phyloP scores from a whole-genome alignment of 345 rosid genomes.

The Iberis pinnata region DNA sequence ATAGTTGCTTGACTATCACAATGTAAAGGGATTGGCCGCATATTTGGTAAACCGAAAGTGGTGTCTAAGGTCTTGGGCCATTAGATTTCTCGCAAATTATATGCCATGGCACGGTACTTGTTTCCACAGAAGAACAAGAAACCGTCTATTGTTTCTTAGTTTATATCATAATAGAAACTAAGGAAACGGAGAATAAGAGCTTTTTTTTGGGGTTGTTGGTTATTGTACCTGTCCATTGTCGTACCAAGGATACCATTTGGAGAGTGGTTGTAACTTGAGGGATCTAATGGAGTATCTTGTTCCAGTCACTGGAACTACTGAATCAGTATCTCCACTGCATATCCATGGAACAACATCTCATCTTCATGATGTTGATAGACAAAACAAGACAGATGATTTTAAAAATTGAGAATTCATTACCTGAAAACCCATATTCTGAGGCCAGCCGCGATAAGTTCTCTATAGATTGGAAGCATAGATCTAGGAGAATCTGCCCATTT shows the following conservation, averaged over 20 bases:
- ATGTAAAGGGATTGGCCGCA: no score
- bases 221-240: constrained; percentile 33
- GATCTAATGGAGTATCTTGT: constrained; percentile 83
- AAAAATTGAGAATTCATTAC: constrained; percentile 24
- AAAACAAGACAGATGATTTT: constrained; percentile 1
- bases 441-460: constrained; percentile 76
- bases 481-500: constrained; percentile 53
- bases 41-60: no score
- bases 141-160: no score
- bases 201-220: constrained; percentile 1
- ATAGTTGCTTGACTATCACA: no score
- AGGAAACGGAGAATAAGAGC: constrained; percentile 1
- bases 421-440: constrained; percentile 85
- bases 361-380: background rate
- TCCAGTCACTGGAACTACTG: constrained; percentile 81
- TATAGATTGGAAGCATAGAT: constrained; percentile 91
- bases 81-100: no score
- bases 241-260: constrained; percentile 88
- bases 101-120: no score
- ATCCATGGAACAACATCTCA: constrained; percentile 1
- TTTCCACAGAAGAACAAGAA: background rate
- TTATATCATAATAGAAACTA: no score
- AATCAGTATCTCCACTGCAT: constrained; percentile 84
- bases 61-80: no score
- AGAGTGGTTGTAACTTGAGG: constrained; percentile 60